A percentile compares a stretch with the other conserved stretches of the same genome.
These are phyloP conservation scores for Ganoderma leucocontextum DNA, from an alignment of 1,284 basidiomycete species.

Conservation along the genomic window DNA sequence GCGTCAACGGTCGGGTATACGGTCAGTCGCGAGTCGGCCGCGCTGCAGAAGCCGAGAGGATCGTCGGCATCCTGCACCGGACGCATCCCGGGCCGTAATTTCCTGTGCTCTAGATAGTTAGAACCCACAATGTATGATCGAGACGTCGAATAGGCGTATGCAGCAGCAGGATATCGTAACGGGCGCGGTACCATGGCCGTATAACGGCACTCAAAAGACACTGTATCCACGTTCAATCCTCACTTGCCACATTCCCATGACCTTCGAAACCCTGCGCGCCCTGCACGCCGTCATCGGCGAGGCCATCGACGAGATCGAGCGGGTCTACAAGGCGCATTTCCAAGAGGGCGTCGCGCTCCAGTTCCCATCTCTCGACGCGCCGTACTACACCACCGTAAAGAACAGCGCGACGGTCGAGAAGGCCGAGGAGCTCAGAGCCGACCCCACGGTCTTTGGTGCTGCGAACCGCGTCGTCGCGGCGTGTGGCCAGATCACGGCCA, in stretches of 20 bases:
- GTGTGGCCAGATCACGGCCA: conserved; percentile 66
- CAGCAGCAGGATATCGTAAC: too few relatives aligned
- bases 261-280: conserved; percentile 65
- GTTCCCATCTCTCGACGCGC: conserved; percentile 66
- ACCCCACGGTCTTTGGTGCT: conserved; percentile 63
- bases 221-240: not conserved
- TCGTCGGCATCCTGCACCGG: conserved; percentile 72
- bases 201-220: not conserved
- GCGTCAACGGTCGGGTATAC: conserved; percentile 68
- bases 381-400: conserved; percentile 49
- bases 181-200: not conserved
- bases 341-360: conserved; percentile 45
- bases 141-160: not conserved
- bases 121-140: not conserved
- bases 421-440: conserved; percentile 60
- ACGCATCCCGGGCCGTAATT: conserved; percentile 70
- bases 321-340: conserved; percentile 5
- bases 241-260: conserved; percentile 43
- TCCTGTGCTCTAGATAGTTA: conserved; percentile 44
- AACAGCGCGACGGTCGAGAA: conserved; percentile 11
- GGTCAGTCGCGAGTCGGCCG: conserved; percentile 80
- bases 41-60: conserved; percentile 61
- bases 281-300: conserved; percentile 72
- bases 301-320: conserved; percentile 61
- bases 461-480: conserved; percentile 70